phyloP scores from a whole-genome alignment of 139 green algal genomes.

The Mesostigma viride region DNA sequence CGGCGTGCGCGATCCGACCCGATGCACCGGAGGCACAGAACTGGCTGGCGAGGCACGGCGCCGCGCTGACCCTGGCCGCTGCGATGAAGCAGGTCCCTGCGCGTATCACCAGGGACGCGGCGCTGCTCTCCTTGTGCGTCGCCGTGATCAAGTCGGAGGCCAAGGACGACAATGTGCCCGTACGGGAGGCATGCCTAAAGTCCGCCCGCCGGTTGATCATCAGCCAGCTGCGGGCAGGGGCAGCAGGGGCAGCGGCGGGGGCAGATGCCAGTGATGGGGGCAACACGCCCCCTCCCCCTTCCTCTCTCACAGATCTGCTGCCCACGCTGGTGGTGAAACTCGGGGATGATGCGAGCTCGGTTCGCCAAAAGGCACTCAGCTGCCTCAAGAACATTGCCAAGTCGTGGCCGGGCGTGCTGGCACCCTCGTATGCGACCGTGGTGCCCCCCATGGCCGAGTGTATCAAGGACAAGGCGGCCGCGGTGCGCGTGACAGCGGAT shows the following conservation, averaged over 20 bases:
- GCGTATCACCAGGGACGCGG: not conserved
- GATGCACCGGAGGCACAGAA: not conserved
- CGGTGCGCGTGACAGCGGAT: conserved; percentile 28
- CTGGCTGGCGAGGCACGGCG: conserved; percentile 17
- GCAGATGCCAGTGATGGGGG: too few species aligned
- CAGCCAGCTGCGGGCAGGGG: not conserved
- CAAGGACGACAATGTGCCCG: conserved; percentile 24
- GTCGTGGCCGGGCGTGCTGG: not conserved
- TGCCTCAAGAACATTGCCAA: conserved; percentile 23
- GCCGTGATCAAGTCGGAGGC: conserved; percentile 5
- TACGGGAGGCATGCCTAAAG: conserved; percentile 9
- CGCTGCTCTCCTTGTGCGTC: not conserved
- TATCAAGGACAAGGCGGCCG: conserved; percentile 22
- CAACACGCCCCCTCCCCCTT: too few species aligned
- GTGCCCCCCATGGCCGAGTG: conserved; percentile 15
- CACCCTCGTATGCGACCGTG: not conserved
- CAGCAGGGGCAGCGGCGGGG: not conserved
- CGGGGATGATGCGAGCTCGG: conserved; percentile 20
- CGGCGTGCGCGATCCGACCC: not conserved
- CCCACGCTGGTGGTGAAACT: conserved; percentile 12
- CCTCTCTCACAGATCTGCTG: conserved; percentile 1
- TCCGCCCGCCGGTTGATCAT: not conserved
- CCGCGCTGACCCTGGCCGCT: conserved; percentile 19
- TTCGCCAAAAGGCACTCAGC: conserved; percentile 10
- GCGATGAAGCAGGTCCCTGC: conserved; percentile 12